A percentile compares a stretch with the other conserved stretches of the same genome.
Evolutionary conservation across 2,329 filamentous ascomycete genomes (phyloP).

Genomic region (Fusarium ramigenum): DNA sequence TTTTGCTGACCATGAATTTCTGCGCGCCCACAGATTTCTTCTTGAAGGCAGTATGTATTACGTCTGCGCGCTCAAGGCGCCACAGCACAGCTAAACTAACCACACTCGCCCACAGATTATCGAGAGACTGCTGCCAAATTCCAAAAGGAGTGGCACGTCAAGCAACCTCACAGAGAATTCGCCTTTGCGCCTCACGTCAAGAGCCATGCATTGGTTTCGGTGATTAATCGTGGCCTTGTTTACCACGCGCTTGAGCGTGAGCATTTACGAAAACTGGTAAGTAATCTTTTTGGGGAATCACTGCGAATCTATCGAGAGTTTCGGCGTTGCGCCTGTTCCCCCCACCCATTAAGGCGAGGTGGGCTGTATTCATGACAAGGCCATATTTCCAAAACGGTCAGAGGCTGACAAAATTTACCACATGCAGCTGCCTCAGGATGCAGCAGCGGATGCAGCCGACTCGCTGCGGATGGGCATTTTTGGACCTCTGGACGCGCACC

Average conservation of each 20-base stretch:
- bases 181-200: conserved; percentile 72
- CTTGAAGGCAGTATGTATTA: conserved; percentile 69
- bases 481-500: conserved; percentile 62
- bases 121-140: conserved; percentile 73
- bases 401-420: conserved; percentile 36
- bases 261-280: conserved; percentile 61
- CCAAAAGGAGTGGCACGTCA: conserved; percentile 73
- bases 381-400: conserved; percentile 35
- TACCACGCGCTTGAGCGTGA: conserved; percentile 69
- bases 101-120: conserved; percentile 61
- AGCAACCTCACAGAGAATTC: conserved; percentile 69
- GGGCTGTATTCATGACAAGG: conserved; percentile 27
- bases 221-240: conserved; percentile 71
- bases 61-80: conserved; percentile 30
- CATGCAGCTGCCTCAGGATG: conserved; percentile 61
- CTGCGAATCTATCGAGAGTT: conserved; percentile 11
- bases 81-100: conserved; percentile 39
- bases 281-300: conserved; percentile 18
- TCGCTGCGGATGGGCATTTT: conserved; percentile 63
- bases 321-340: conserved; percentile 12
- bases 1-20: conserved; percentile 34
- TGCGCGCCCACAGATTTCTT: conserved; percentile 59
- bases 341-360: conserved; percentile 15
- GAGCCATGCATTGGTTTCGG: conserved; percentile 69
- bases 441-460: conserved; percentile 57